Evolutionary conservation across 2,329 filamentous ascomycete genomes (phyloP).

Genomic region (Elsinoe arachidis): DNA sequence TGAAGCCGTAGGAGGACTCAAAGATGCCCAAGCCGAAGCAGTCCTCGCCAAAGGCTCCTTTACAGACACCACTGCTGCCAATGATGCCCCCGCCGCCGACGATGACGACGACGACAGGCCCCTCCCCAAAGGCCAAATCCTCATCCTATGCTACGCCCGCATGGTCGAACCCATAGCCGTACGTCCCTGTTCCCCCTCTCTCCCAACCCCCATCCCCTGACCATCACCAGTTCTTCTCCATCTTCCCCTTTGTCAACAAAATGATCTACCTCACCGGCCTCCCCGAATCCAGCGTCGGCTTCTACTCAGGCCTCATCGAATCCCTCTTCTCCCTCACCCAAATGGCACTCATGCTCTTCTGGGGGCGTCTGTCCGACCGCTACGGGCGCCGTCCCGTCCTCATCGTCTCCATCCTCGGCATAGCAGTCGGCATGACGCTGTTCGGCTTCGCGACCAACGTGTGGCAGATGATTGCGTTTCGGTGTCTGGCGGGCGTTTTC

Average conservation of each 20-base stretch:
- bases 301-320: conserved; percentile 68
- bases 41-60: not conserved
- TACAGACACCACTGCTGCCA: not conserved
- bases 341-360: conserved; percentile 67
- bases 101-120: conserved; percentile 37
- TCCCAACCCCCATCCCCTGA: not conserved
- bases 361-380: conserved; percentile 60
- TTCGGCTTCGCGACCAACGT: conserved; percentile 61
- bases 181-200: not conserved
- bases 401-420: conserved; percentile 56
- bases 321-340: conserved; percentile 65
- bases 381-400: conserved; percentile 66
- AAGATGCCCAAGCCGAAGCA: conserved; percentile 3
- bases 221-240: conserved; percentile 54
- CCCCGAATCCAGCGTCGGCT: conserved; percentile 59
- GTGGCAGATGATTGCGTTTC: conserved; percentile 66
- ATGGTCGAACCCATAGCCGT: conserved; percentile 63
- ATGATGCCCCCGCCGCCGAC: not conserved
- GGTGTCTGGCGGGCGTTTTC: conserved; percentile 65
- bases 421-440: conserved; percentile 50
- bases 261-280: conserved; percentile 66
- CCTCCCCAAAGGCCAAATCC: conserved; percentile 56
- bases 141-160: conserved; percentile 64
- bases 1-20: conserved; percentile 1
- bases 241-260: conserved; percentile 70